Evolutionary conservation across 2,329 filamentous ascomycete species (phyloP), one percentile per base, ranked within the genome.

Genomic region (Fusarium sp.): DNA sequence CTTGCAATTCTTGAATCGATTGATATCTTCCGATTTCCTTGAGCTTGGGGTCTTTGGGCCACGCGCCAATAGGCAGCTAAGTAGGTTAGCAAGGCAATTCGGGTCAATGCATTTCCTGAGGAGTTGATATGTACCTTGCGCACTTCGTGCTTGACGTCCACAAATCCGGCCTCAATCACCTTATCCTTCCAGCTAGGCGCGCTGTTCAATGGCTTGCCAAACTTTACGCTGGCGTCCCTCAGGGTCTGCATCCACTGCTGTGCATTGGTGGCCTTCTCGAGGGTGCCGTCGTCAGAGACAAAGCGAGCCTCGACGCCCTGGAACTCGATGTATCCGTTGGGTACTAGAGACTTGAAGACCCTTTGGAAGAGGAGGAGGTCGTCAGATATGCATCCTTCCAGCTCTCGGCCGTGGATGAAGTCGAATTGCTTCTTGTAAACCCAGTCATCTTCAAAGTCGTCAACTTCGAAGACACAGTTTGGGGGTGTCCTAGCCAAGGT

Each of bases 381-480:
- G 14, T 74, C 54, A 27, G 61, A 22, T 11, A 74, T 73, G 6
- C 72, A 74, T 4, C 72, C 72, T n/a, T 74, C 72, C 6, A 74
- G 18, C 22, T 74, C 72, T 8, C 72, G 72, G 4, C 68, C 68
- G n/a, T 74, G 72, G 29, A 74, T 74, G 2, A 73, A 74, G 42
- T 74, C 72, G 14, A 74, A 74, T 3, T 72, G 54, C 8, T 47
- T 73, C 18, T 73, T 69, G 18, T 73, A 74, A 5, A 74, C 42
- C 72, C 71, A 74, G 2, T 69, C 61, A 2, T 68, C 69, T 42
- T 74, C 72, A 35, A 73, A 74, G 25, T 73, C 72, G 1, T 74
- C 72, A 3, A 74, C 72, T 29, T 74, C 72, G 5, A 74, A 74
- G 1, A 56, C 62, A 2, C 72, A 74, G n/a, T 74, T 74, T 29